These are phyloP conservation scores for Xerocomellus amylosporus DNA, from an alignment of 768 basidiomycete genomes.

Conservation along the genomic window DNA sequence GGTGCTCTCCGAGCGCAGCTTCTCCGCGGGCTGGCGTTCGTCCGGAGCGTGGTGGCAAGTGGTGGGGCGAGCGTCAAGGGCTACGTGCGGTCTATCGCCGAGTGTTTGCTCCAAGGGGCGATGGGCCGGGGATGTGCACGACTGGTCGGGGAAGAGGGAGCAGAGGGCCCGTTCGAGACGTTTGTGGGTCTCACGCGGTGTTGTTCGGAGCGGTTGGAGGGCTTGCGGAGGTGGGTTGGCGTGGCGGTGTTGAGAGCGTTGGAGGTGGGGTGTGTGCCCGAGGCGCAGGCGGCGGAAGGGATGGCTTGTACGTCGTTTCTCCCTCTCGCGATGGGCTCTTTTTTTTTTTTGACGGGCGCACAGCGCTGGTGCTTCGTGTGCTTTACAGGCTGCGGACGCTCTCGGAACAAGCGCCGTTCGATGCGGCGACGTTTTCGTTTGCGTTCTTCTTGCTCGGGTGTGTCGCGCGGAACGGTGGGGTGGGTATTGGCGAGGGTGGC, in stretches of 20 bases:
- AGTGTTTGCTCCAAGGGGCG: constrained; percentile 63
- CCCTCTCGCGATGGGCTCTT: too few relatives aligned
- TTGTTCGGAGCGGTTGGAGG: constrained; percentile 72
- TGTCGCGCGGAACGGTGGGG: constrained; percentile 67
- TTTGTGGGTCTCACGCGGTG: constrained; percentile 70
- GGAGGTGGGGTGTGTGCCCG: constrained; percentile 63
- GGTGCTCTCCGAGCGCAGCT: constrained; percentile 50
- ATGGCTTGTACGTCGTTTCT: constrained; percentile 37
- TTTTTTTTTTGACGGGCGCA: neutral
- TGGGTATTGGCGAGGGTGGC: constrained; percentile 36
- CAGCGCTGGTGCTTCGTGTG: constrained; percentile 79
- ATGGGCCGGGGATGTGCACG: constrained; percentile 50
- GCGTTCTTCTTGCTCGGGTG: constrained; percentile 69
- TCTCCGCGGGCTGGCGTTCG: constrained; percentile 65
- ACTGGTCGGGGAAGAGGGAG: constrained; percentile 53
- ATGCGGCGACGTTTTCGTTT: constrained; percentile 83
- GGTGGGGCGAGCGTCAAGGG: constrained; percentile 46
- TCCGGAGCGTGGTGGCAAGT: constrained; percentile 53
- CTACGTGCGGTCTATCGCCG: constrained; percentile 57
- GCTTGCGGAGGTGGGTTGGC: constrained; percentile 68
- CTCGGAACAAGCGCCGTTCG: constrained; percentile 78
- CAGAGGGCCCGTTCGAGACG: constrained; percentile 52
- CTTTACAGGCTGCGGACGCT: constrained; percentile 80
- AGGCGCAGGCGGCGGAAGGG: constrained; percentile 69
- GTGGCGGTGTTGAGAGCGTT: constrained; percentile 80